Conservation (phyloP, 331 rosid species). For the Ulmus americana region DNA sequence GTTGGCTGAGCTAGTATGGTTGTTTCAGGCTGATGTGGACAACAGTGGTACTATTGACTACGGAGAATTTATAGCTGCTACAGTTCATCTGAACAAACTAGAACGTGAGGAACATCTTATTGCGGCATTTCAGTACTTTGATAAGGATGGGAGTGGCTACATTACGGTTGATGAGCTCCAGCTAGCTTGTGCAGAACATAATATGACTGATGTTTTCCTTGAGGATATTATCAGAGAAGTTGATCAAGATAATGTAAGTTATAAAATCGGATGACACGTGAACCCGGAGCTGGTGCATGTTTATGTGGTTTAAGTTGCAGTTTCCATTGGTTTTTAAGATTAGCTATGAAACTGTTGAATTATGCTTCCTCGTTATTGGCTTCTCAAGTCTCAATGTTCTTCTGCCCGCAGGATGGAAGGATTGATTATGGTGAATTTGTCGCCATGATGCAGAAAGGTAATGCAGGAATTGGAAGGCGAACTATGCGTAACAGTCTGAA, state of each 20-base stretch:
- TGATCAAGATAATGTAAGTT: conserved; percentile 92
- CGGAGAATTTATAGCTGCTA: conserved; percentile 97
- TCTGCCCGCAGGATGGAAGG: conserved; percentile 72
- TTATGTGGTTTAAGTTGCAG: not conserved
- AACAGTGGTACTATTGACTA: conserved; percentile 97
- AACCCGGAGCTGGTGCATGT: not conserved
- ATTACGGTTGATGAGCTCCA: conserved; percentile 98
- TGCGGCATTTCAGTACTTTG: conserved; percentile 93
- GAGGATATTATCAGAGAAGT: conserved; percentile 95
- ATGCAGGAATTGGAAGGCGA: conserved; percentile 87
- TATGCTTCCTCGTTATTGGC: conserved; percentile 1
- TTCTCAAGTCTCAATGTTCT: not conserved
- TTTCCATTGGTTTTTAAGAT: too few relatives aligned
- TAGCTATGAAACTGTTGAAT: not conserved
- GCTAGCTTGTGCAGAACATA: conserved; percentile 93
- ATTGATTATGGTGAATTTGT: conserved; percentile 93
- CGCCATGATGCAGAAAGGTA: conserved; percentile 99
- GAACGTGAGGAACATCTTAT: conserved; percentile 98
- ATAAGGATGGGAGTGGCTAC: conserved; percentile 94
- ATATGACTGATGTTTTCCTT: conserved; percentile 78
- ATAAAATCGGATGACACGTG: not conserved
- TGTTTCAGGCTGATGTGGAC: conserved; percentile 93
- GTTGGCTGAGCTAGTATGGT: conserved; percentile 31
- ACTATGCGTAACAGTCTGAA: conserved; percentile 95
- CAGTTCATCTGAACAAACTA: conserved; percentile 96